phyloP scores from a whole-genome alignment of 495 filamentous ascomycete genomes.

The Aspergillus affinis region DNA sequence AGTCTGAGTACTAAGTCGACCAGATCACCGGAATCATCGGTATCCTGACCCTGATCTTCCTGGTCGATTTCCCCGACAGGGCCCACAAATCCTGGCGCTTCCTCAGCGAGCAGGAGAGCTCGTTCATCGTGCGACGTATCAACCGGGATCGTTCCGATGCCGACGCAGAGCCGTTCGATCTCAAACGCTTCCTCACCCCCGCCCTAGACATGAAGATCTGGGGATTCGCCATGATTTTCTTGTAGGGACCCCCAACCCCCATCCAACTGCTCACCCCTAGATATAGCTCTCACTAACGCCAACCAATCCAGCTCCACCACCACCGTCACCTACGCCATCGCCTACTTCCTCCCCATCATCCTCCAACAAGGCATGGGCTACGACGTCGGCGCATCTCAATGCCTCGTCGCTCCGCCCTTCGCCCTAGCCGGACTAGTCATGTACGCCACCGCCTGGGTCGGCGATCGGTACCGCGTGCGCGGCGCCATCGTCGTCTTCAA shows the following conservation, averaged over 20 bases:
- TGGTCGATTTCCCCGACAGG: conserved; percentile 62
- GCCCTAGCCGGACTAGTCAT: conserved; percentile 60
- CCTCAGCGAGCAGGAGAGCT: conserved; percentile 46
- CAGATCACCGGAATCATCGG: conserved; percentile 45
- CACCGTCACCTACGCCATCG: conserved; percentile 61
- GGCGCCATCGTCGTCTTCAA: conserved; percentile 60
- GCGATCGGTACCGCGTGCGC: conserved; percentile 57
- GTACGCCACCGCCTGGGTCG: conserved; percentile 50
- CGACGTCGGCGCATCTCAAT: conserved; percentile 54
- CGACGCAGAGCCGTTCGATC: conserved; percentile 46
- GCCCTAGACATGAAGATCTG: conserved; percentile 60
- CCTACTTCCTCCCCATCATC: conserved; percentile 69
- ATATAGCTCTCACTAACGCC: neutral
- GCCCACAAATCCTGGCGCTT: conserved; percentile 54
- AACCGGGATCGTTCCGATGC: conserved; percentile 59
- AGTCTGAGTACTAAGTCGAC: neutral
- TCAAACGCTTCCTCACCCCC: conserved; percentile 49
- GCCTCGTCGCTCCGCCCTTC: conserved; percentile 64
- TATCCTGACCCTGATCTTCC: conserved; percentile 45
- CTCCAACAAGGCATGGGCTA: conserved; percentile 58
- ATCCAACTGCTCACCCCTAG: neutral
- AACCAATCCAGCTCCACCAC: conserved; percentile 42
- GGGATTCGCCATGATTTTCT: conserved; percentile 60
- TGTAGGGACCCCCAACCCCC: conserved; percentile 35
- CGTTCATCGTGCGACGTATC: conserved; percentile 59